Conservation (phyloP, 169 alveolate species). For the Cryptosporidium meleagridis region DNA sequence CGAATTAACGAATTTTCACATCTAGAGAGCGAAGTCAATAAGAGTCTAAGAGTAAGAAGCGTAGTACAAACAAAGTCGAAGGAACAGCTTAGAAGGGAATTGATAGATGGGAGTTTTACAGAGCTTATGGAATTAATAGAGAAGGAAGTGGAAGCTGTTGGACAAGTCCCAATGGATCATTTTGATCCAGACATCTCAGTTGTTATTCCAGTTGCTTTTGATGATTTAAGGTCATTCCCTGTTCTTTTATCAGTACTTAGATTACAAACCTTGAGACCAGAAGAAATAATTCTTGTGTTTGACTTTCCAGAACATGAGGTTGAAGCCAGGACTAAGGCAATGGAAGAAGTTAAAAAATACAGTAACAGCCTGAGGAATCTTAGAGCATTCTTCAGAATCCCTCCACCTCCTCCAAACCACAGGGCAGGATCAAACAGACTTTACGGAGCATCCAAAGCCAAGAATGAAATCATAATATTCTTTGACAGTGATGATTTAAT, state of each 20-base stretch:
- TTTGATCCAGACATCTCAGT: conserved; percentile 53
- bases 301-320: conserved; percentile 34
- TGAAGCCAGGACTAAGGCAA: background rate
- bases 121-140: conserved; percentile 41
- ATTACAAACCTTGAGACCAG: conserved; percentile 67
- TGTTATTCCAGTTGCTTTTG: conserved; percentile 66
- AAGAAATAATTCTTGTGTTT: conserved; percentile 52
- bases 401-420: conserved; percentile 70
- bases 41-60: conserved; percentile 5
- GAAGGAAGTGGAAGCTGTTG: conserved; percentile 22
- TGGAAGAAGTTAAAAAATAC: conserved; percentile 24
- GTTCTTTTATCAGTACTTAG: conserved; percentile 43
- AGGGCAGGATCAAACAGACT: conserved; percentile 62
- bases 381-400: conserved; percentile 31
- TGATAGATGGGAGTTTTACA: conserved; percentile 25
- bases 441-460: conserved; percentile 60
- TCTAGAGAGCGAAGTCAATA: background rate
- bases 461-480: conserved; percentile 49
- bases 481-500: conserved; percentile 66
- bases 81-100: conserved; percentile 34
- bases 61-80: background rate
- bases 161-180: conserved; percentile 36
- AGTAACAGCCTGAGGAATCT: conserved; percentile 38
- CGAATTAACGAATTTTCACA: background rate
- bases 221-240: conserved; percentile 63